A percentile compares a stretch with the other conserved stretches of the same genome.
Evolutionary conservation across 2,329 filamentous ascomycete species (phyloP).

Genomic region (Alternaria triticimaculans): DNA sequence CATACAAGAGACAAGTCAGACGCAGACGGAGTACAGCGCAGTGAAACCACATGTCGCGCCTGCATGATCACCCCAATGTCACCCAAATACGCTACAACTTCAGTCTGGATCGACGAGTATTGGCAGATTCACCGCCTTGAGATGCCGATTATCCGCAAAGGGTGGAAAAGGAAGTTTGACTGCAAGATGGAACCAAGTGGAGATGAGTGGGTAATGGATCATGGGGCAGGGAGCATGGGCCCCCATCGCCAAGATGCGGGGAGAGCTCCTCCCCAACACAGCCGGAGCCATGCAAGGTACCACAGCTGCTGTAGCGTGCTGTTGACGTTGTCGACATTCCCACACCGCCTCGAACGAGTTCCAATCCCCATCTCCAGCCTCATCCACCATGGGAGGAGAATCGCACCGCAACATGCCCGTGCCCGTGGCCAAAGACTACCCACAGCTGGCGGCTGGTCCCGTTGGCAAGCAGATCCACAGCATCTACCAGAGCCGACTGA

Average conservation of each 20-base stretch:
- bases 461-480: conserved; percentile 67
- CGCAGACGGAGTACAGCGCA: background rate
- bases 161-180: background rate
- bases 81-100: background rate
- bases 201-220: conserved; percentile 17
- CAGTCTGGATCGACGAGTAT: background rate
- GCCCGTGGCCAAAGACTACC: conserved; percentile 34
- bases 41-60: background rate
- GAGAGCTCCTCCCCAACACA: conserved; percentile 26
- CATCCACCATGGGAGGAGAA: conserved; percentile 46
- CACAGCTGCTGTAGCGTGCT: conserved; percentile 17
- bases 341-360: background rate
- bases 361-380: background rate
- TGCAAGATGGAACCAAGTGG: background rate
- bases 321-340: conserved; percentile 9
- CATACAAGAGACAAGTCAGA: background rate
- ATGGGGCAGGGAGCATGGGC: conserved; percentile 12
- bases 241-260: conserved; percentile 31
- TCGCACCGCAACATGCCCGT: conserved; percentile 37
- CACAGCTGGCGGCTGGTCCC: conserved; percentile 44
- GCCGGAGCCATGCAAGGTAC: conserved; percentile 33
- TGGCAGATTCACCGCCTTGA: background rate
- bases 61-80: background rate
- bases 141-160: background rate
- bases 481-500: conserved; percentile 85